These are phyloP conservation scores for Mycena citricolor DNA, from an alignment of 1,284 basidiomycete species.

Conservation along the genomic window DNA sequence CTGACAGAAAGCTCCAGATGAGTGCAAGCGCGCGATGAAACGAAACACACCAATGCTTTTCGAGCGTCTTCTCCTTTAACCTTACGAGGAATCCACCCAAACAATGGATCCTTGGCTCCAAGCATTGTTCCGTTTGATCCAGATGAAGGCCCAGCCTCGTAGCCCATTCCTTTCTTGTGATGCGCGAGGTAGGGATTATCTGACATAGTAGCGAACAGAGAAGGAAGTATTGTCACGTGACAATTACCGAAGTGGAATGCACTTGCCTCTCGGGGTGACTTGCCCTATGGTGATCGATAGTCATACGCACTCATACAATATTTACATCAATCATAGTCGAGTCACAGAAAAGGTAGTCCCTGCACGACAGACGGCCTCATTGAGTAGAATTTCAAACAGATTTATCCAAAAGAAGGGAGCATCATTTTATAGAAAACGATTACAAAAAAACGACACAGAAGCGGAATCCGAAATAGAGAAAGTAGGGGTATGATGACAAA, in stretches of 20 bases:
- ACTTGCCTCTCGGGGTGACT: no score
- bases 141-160: conserved; percentile 31
- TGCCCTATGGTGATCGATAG: no score
- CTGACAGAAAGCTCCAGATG: conserved; percentile 39
- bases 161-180: conserved; percentile 32
- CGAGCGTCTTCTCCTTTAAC: conserved; percentile 76
- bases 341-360: neutral
- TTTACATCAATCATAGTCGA: neutral
- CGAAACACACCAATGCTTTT: conserved; percentile 62
- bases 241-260: no score
- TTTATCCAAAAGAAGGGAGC: conserved; percentile 16
- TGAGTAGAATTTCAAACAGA: neutral
- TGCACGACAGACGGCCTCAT: neutral
- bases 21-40: conserved; percentile 1
- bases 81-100: conserved; percentile 76
- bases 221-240: conserved; percentile 3
- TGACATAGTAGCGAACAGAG: conserved; percentile 10
- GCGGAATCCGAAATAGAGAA: conserved; percentile 17
- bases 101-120: conserved; percentile 56
- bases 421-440: conserved; percentile 22
- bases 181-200: conserved; percentile 65
- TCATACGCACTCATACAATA: no score
- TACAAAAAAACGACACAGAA: conserved; percentile 22
- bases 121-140: conserved; percentile 27
- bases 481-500: conserved; percentile 20